These are phyloP conservation scores for Amauroascus niger DNA, from an alignment of 2,329 filamentous ascomycete species.

Conservation along the genomic window DNA sequence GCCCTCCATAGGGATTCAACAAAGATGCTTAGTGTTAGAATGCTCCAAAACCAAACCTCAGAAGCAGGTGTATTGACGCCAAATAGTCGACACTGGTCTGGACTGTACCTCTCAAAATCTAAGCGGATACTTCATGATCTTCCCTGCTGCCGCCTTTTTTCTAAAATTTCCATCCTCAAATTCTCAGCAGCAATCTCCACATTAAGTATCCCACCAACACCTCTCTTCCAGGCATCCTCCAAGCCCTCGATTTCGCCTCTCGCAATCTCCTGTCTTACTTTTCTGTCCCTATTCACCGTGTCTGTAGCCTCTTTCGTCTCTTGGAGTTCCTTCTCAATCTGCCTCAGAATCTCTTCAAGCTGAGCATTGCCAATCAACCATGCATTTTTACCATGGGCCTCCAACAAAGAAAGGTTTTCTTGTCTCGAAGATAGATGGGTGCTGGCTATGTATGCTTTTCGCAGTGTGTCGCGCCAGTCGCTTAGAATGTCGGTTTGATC, in stretches of 20 bases:
- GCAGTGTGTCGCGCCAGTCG: constrained; percentile 44
- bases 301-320: constrained; percentile 60
- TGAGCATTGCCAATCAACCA: constrained; percentile 82
- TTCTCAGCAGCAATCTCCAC: constrained; percentile 74
- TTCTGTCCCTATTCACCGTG: constrained; percentile 59
- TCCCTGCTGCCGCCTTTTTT: constrained; percentile 43
- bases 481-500: constrained; percentile 27
- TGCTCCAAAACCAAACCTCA: not conserved
- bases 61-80: not conserved
- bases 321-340: constrained; percentile 65
- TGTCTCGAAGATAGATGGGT: constrained; percentile 49
- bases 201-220: constrained; percentile 71
- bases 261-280: constrained; percentile 59
- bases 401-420: constrained; percentile 62
- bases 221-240: constrained; percentile 69
- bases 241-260: constrained; percentile 62
- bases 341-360: constrained; percentile 60
- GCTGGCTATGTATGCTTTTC: constrained; percentile 48
- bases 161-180: constrained; percentile 57
- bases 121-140: constrained; percentile 7
- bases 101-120: not conserved
- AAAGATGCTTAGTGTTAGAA: not conserved
- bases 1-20: not conserved
- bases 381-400: constrained; percentile 74
- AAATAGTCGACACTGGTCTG: not conserved